phyloP scores from a whole-genome alignment of 495 filamentous ascomycete species.

The Penicillium samsonianum region DNA sequence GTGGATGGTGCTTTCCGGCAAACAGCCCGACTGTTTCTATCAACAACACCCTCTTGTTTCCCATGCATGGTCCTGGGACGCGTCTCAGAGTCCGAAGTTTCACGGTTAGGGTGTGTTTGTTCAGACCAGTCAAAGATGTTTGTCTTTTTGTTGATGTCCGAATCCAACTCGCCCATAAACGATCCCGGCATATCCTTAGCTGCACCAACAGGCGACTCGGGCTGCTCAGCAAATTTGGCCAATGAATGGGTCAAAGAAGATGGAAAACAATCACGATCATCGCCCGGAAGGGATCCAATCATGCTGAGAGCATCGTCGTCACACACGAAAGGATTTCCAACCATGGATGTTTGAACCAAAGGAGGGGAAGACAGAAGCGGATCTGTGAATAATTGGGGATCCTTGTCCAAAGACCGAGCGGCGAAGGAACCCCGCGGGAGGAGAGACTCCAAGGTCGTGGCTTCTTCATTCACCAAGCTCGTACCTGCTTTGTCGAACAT shows the following conservation, averaged over 20 bases:
- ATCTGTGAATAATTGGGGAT: constrained; percentile 26
- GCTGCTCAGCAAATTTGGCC: constrained; percentile 11
- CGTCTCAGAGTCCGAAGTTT: constrained; percentile 52
- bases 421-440: constrained; percentile 47
- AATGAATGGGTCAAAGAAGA: constrained; percentile 5
- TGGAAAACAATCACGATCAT: constrained; percentile 17
- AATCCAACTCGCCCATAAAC: constrained; percentile 18
- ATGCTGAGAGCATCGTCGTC: constrained; percentile 38
- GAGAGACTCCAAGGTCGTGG: constrained; percentile 57
- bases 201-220: background rate
- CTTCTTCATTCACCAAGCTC: constrained; percentile 55
- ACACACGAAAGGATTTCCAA: constrained; percentile 19
- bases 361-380: constrained; percentile 56
- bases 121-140: constrained; percentile 88
- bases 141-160: constrained; percentile 31
- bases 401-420: constrained; percentile 28
- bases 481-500: constrained; percentile 83
- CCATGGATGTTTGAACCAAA: constrained; percentile 31
- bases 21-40: constrained; percentile 69
- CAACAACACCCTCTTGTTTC: constrained; percentile 69
- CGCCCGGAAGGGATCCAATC: constrained; percentile 36
- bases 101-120: constrained; percentile 56
- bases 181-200: constrained; percentile 2
- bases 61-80: constrained; percentile 89
- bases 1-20: constrained; percentile 75